phyloP scores from a whole-genome alignment of 2,329 filamentous ascomycete species.

The Fusarium chaquense region DNA sequence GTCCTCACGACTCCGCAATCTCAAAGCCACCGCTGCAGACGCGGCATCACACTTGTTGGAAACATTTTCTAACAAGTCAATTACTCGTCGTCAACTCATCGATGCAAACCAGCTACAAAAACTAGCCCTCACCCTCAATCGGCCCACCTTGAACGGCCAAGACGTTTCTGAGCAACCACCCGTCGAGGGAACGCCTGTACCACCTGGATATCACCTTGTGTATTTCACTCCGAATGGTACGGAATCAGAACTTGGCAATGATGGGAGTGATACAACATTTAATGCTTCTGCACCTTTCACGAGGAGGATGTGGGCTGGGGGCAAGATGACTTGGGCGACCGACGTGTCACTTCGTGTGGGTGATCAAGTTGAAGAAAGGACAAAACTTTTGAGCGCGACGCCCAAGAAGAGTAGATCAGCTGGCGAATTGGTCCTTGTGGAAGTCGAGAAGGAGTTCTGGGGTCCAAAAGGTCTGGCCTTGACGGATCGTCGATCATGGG shows the following conservation, averaged over 20 bases:
- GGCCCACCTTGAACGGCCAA: constrained; percentile 56
- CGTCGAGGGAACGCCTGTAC: constrained; percentile 61
- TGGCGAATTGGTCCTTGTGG: constrained; percentile 73
- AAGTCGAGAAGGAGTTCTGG: constrained; percentile 71
- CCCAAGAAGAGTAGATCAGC: constrained; percentile 67
- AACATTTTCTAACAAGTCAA: constrained; percentile 47
- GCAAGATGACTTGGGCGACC: constrained; percentile 64
- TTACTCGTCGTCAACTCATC: constrained; percentile 60
- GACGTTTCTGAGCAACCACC: constrained; percentile 56
- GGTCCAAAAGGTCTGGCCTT: constrained; percentile 64
- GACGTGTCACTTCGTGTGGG: constrained; percentile 60
- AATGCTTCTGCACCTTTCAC: constrained; percentile 71
- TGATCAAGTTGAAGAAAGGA: constrained; percentile 67
- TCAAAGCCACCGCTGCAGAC: constrained; percentile 45
- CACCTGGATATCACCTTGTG: constrained; percentile 70
- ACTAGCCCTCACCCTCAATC: constrained; percentile 68
- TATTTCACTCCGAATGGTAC: constrained; percentile 71
- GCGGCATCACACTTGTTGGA: constrained; percentile 52
- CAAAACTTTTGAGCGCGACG: constrained; percentile 64
- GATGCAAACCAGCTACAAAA: constrained; percentile 74
- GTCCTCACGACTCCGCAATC: constrained; percentile 25
- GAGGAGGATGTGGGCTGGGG: constrained; percentile 76
- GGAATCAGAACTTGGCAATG: constrained; percentile 66
- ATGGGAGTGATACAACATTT: constrained; percentile 71
- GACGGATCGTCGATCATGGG: constrained; percentile 66